A percentile compares a stretch with the other conserved stretches of the same genome.
Evolutionary conservation across 2,329 filamentous ascomycete species (phyloP).

Genomic region (Botrytis aclada): DNA sequence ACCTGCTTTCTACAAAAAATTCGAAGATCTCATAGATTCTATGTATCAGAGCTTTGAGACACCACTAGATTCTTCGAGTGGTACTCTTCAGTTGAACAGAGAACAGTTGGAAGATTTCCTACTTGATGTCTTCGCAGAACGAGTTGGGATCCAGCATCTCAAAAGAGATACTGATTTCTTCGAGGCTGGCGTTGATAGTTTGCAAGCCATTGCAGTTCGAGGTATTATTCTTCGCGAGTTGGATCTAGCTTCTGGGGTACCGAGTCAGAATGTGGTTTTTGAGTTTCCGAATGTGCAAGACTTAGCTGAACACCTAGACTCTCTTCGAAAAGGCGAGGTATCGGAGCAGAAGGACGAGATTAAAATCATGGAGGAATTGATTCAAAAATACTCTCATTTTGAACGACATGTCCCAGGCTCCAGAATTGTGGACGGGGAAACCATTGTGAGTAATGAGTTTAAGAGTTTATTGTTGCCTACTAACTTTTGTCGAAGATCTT

Average conservation of each 20-base stretch:
- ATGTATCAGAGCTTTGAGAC: constrained; percentile 35
- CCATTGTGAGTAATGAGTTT: constrained; percentile 18
- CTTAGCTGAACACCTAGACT: constrained; percentile 47
- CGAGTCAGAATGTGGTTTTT: constrained; percentile 58
- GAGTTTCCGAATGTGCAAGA: constrained; percentile 51
- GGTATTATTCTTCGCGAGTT: constrained; percentile 50
- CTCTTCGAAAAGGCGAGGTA: constrained; percentile 42
- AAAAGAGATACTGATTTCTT: constrained; percentile 55
- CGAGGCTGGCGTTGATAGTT: constrained; percentile 53
- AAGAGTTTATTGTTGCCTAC: neutral
- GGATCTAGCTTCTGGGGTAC: constrained; percentile 44
- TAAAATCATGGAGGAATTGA: constrained; percentile 45
- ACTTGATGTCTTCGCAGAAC: constrained; percentile 11
- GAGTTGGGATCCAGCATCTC: constrained; percentile 17
- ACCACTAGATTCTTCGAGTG: neutral
- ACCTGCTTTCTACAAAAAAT: constrained; percentile 46
- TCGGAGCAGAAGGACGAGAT: constrained; percentile 32
- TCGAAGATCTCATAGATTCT: constrained; percentile 44
- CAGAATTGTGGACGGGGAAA: constrained; percentile 24
- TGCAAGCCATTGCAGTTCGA: constrained; percentile 56
- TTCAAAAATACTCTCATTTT: constrained; percentile 45
- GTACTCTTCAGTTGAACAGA: neutral
- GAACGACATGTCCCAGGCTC: constrained; percentile 25
- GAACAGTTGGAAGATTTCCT: constrained; percentile 21
- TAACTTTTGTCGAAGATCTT: constrained; percentile 42